These are phyloP conservation scores for Colletotrichum sp. DNA, from an alignment of 2,329 filamentous ascomycete species.

Conservation along the genomic window DNA sequence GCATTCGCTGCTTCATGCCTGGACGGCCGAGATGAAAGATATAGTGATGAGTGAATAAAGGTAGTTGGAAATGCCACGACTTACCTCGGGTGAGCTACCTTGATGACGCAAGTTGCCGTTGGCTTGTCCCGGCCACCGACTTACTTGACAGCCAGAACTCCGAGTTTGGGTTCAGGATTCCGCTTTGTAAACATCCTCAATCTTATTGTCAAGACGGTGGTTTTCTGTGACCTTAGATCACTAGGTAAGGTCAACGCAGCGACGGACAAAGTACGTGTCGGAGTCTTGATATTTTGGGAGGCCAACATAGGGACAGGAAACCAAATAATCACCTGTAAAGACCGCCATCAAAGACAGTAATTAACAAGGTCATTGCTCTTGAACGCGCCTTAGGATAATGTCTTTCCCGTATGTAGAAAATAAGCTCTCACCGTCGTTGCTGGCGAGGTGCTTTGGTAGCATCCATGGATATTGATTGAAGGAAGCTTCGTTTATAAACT, in stretches of 20 bases:
- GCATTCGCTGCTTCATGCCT: fast-evolving
- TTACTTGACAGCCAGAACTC: not conserved
- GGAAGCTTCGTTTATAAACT: not conserved
- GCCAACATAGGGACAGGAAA: not conserved
- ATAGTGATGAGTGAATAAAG: no score
- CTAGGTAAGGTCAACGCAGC: not conserved
- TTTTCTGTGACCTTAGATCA: not conserved
- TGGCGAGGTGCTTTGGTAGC: not conserved
- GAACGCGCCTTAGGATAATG: not conserved
- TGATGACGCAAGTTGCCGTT: not conserved
- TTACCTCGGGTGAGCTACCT: no score
- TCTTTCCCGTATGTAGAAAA: not conserved
- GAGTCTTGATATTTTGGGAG: no score
- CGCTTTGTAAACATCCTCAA: not conserved
- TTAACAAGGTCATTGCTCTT: not conserved
- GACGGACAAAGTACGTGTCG: no score
- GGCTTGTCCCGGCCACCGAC: not conserved
- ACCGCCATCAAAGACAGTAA: not conserved
- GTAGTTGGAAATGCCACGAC: no score
- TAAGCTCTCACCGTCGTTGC: not conserved
- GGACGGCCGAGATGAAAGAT: fast-evolving
- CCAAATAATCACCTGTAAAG: fast-evolving
- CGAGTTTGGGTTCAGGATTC: not conserved
- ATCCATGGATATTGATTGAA: not conserved
- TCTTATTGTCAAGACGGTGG: not conserved